These are phyloP conservation scores for Sungouiozyma intestinalis DNA, from an alignment of 805 yeast species.

Conservation along the genomic window DNA sequence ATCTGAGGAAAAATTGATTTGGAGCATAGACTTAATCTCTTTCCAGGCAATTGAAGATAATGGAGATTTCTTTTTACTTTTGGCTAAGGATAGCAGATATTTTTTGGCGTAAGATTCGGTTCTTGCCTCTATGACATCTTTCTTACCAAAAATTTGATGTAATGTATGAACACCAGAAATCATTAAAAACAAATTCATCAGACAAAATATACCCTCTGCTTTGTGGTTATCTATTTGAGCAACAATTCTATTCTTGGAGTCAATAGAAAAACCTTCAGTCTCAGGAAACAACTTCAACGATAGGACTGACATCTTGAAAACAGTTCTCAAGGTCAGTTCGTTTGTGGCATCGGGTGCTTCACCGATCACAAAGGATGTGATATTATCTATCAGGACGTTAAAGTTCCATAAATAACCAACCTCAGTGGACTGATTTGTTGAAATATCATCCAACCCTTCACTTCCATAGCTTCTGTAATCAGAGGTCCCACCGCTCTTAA, in stretches of 20 bases:
- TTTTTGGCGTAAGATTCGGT: conserved; percentile 21
- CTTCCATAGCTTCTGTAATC: conserved; percentile 8
- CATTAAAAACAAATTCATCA: conserved; percentile 36
- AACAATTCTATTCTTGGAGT: conserved; percentile 15
- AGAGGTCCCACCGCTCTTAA: conserved; percentile 8
- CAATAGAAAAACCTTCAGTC: conserved; percentile 10
- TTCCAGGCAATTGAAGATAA: conserved; percentile 12
- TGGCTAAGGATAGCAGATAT: conserved; percentile 15
- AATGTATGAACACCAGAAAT: conserved; percentile 37
- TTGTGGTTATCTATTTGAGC: conserved; percentile 21
- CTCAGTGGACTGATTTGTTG: conserved; percentile 27
- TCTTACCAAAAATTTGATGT: conserved; percentile 31
- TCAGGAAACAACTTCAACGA: conserved; percentile 21
- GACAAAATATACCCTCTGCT: conserved; percentile 29
- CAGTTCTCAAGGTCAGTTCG: conserved; percentile 22
- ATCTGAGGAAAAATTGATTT: conserved; percentile 15
- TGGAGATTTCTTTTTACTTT: conserved; percentile 10
- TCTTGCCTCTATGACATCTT: conserved; percentile 13
- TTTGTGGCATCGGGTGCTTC: conserved; percentile 26
- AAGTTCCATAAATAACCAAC: conserved; percentile 24
- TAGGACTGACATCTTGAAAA: conserved; percentile 24
- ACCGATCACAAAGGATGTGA: conserved; percentile 23
- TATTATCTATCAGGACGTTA: conserved; percentile 13
- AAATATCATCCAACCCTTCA: conserved; percentile 15
- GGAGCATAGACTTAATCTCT: conserved; percentile 15